These are phyloP conservation scores for Elongisporangium prolatum DNA, from an alignment of 352 stramenopile species.

Conservation along the genomic window DNA sequence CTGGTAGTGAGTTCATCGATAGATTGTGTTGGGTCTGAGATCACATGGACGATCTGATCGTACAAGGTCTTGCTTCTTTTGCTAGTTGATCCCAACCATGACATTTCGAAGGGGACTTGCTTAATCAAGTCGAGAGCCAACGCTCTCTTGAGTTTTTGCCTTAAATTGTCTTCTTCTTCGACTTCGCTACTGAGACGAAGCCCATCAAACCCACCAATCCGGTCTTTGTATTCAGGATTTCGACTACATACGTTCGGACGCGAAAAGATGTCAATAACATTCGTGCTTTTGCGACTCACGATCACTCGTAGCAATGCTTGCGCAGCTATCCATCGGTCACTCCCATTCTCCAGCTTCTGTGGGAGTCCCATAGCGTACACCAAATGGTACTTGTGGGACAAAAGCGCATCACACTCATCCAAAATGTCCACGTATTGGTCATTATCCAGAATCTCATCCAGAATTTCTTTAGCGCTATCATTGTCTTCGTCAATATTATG, in stretches of 20 bases:
- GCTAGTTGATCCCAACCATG: conserved; percentile 37
- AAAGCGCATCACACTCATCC: conserved; percentile 85
- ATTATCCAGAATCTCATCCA: conserved; percentile 40
- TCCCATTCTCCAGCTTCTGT: conserved; percentile 34
- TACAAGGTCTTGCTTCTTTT: conserved; percentile 9
- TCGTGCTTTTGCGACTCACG: conserved; percentile 5
- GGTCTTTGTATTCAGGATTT: conserved; percentile 27
- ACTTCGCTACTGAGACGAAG: conserved; percentile 30
- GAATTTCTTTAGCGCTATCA: conserved; percentile 2
- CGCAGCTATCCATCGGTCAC: conserved; percentile 45
- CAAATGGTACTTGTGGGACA: conserved; percentile 86
- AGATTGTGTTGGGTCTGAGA: not conserved
- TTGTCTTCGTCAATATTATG: conserved; percentile 1
- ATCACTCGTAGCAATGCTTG: conserved; percentile 41
- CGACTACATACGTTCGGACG: conserved; percentile 26
- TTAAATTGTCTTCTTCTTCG: conserved; percentile 9
- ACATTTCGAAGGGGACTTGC: conserved; percentile 52
- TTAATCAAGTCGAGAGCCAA: conserved; percentile 60
- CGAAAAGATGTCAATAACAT: conserved; percentile 29
- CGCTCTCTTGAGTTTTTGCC: conserved; percentile 25
- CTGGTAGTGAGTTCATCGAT: not conserved
- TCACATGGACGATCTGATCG: not conserved
- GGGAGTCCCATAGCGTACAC: conserved; percentile 77
- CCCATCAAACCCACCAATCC: conserved; percentile 34
- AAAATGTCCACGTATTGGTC: conserved; percentile 74